Evolutionary conservation across 441 rosid species (phyloP), one percentile per base, ranked within the genome.

Genomic region (Codiaeum variegatum): DNA sequence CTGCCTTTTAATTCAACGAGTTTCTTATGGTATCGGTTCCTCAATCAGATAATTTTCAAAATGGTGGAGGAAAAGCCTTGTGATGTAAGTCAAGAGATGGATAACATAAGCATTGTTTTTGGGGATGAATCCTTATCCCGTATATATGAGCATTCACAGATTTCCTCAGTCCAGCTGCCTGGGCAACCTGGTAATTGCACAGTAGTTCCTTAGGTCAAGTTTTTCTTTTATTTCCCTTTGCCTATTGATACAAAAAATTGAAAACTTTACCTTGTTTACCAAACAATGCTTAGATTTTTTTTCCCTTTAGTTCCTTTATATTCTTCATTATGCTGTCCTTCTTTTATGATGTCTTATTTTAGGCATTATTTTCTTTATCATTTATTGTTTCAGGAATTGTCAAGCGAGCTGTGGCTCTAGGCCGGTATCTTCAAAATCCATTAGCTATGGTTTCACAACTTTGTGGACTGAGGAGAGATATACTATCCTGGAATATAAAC

Each of bases 351-450:
- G n/a, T n/a, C n/a, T n/a, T n/a, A n/a, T n/a, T n/a, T n/a, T n/a
- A n/a, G n/a, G n/a, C n/a, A n/a, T n/a, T n/a, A n/a, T n/a, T n/a
- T n/a, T n/a, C n/a, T n/a, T 1, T 63, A 11, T 52, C 15, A 66
- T 65, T 31, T 19, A 4, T 44, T 10, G 1, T 10, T 12, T 44
- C 4, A 88, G 96, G 94, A 75, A 88, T 85, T 65, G 91, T 92
- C 68, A 90, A 79, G 74, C 86, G 96, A 65, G 96, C 97, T 60
- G 92, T 89, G 76, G 93, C 93, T 51, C 87, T 90, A 55, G 97
- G 96, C 65, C 93, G 93, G 24, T 88, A 88, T 80, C 90, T 92
- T 67, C 97, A 90, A 84, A 92, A 92, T 74, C 97, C 97, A 49
- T 72, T 92, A 81, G 96, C 91, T 76, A 88, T 88, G 91, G 87